Evolutionary conservation across 768 basidiomycete genomes (phyloP).

Genomic region (Cystofilobasidium bisporidii): DNA sequence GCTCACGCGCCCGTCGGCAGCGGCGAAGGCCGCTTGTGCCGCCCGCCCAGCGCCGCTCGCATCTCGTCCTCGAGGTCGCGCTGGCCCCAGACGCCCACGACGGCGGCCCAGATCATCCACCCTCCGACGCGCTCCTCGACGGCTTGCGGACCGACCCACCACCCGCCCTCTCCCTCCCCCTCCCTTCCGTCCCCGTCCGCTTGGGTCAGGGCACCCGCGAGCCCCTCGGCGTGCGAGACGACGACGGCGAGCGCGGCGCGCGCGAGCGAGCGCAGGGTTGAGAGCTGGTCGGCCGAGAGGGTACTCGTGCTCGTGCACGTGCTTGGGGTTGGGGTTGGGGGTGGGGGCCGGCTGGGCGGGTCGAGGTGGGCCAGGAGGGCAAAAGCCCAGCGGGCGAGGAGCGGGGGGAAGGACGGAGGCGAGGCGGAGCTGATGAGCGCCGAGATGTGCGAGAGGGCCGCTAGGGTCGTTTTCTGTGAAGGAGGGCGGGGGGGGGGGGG

Average conservation of each 20-base stretch:
- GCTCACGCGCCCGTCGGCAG: too few relatives aligned
- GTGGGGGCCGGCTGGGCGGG: too few relatives aligned
- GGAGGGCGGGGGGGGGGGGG: not conserved
- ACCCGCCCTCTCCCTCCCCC: not conserved
- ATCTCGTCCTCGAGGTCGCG: constrained; percentile 8
- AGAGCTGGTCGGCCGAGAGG: not conserved
- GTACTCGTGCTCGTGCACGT: not conserved
- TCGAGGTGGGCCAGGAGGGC: constrained; percentile 9
- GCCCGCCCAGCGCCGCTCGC: not conserved
- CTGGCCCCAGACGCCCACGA: constrained; percentile 7
- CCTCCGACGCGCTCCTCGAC: not conserved
- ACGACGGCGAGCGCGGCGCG: constrained; percentile 1
- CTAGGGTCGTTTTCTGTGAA: not conserved
- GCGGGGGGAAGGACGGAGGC: not conserved
- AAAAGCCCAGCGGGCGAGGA: constrained; percentile 8
- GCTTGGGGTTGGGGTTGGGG: too few relatives aligned
- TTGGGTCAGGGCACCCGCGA: not conserved
- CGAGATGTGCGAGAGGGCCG: constrained; percentile 1
- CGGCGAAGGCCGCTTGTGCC: too few relatives aligned
- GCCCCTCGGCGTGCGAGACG: not conserved
- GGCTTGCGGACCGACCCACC: not conserved
- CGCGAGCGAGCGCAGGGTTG: constrained; percentile 6
- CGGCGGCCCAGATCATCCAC: constrained; percentile 7
- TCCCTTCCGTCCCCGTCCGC: too few relatives aligned
- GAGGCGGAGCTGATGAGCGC: not conserved